Evolutionary conservation across 805 yeast genomes (phyloP).

Genomic region (Yarrowia hollandica): DNA sequence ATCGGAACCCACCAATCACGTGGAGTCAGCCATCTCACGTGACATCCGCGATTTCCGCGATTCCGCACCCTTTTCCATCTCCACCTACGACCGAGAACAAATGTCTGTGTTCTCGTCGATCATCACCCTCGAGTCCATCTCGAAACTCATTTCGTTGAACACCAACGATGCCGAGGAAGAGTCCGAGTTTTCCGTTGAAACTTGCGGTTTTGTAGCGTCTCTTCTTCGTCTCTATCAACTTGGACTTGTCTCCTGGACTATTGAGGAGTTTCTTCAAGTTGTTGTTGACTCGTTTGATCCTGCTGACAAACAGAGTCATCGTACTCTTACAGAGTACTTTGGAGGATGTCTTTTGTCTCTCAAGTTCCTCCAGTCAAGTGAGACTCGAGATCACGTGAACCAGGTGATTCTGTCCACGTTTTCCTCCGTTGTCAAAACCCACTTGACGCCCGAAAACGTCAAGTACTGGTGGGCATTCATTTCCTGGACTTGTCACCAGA

Average conservation of each 20-base stretch:
- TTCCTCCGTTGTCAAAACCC: slow-evolving; percentile 50
- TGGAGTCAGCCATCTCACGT: too few species aligned
- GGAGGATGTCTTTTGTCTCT: slow-evolving; percentile 57
- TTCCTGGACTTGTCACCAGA: slow-evolving; percentile 69
- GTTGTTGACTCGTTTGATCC: slow-evolving; percentile 54
- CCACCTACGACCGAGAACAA: not conserved
- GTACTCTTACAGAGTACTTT: slow-evolving; percentile 68
- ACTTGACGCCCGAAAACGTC: slow-evolving; percentile 70
- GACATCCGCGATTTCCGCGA: not conserved
- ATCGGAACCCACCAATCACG: too few species aligned
- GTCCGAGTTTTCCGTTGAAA: slow-evolving; percentile 7
- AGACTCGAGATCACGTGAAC: slow-evolving; percentile 27
- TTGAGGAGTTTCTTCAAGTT: slow-evolving; percentile 55
- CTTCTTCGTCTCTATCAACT: slow-evolving; percentile 52
- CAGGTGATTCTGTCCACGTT: slow-evolving; percentile 46
- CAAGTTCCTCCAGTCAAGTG: slow-evolving; percentile 29
- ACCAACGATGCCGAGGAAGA: slow-evolving; percentile 16
- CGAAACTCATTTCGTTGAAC: not conserved
- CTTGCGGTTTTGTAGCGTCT: slow-evolving; percentile 46
- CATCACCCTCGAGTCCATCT: not conserved
- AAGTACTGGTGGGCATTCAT: slow-evolving; percentile 74
- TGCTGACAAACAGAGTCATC: slow-evolving; percentile 74
- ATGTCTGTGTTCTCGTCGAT: not conserved
- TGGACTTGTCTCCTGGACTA: slow-evolving; percentile 47
- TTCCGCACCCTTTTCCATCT: not conserved